Evolutionary conservation across 768 basidiomycete genomes (phyloP), one percentile per base, ranked within the genome.

Genomic region (Psilocybe cyanescens): DNA sequence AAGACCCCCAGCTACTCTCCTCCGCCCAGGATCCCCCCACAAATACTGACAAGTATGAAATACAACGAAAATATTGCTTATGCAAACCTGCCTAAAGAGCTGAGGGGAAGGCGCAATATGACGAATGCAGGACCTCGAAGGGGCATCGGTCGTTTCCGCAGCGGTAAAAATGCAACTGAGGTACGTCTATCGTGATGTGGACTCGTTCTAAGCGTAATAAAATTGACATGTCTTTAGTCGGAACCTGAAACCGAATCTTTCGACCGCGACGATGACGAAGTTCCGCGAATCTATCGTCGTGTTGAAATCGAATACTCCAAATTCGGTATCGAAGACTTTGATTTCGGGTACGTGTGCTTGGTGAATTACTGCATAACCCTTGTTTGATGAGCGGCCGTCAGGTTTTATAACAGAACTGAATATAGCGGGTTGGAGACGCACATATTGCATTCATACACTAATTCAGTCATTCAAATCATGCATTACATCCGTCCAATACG

Each of bases 261-360:
- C 54, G 86, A 87, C 58, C 79, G 83, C 55, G 77, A 74, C 17
- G 80, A 79, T 30, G 86, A 83, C 39, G 83, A 86, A 30, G 84
- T 95, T 51, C 94, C 96, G 0, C 85, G 83, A 58, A 83, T 88
- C 62, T 99, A 97, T 73, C 88, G 92, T 60, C 90, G 89, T 68
- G 95, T 97, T 14, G 96, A 98, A 75, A 99, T 99, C 69, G 94
- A 96, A 74, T 99, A 99, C 72, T 96, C 94, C 41, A 97, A 96
- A 70, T 99, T 99, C 69, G 97, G 97, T 3, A 94, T 99, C 16
- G 97, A 98, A 71, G 97, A 99, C 74, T 99, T 99, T 69, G 97
- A 99, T 75, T 99, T 99, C 69, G 97, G 85, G 95, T 94, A 71
- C 58, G 83, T 19, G n/a, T 24, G 12, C 1, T 30, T 28, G 48